A percentile compares a stretch with the other conserved stretches of the same genome.
Conservation (phyloP, 371 early-diverging fungal genomes). For the Apophysomyces sp. region DNA sequence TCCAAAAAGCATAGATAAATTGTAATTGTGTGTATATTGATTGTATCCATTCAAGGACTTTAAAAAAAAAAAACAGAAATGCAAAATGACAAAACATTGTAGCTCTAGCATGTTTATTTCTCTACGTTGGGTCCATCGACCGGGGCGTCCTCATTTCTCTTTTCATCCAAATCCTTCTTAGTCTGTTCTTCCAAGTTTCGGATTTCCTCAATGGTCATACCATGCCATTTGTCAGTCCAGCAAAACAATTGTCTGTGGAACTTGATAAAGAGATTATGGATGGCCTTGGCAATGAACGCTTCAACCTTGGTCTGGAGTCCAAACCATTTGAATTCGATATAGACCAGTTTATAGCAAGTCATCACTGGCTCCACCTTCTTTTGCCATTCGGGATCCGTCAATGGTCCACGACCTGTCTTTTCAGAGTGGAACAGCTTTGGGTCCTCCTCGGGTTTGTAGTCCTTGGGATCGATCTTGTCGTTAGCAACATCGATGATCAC, state of each 20-base stretch:
- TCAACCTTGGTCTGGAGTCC: slow-evolving; percentile 64
- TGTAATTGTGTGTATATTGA: too few relatives aligned
- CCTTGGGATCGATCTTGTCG: slow-evolving; percentile 47
- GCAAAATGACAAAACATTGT: neutral
- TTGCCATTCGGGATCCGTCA: slow-evolving; percentile 34
- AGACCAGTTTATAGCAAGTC: slow-evolving; percentile 77
- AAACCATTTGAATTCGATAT: slow-evolving; percentile 72
- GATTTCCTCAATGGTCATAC: slow-evolving; percentile 70
- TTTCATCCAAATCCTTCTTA: slow-evolving; percentile 52
- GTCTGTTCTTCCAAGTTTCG: slow-evolving; percentile 63
- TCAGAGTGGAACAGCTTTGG: slow-evolving; percentile 58
- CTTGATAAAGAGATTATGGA: slow-evolving; percentile 26
- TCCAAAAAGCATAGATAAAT: too few relatives aligned
- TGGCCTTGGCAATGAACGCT: slow-evolving; percentile 43
- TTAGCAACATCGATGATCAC: slow-evolving; percentile 62
- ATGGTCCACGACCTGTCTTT: slow-evolving; percentile 73
- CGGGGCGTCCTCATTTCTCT: slow-evolving; percentile 23
- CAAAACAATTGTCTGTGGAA: slow-evolving; percentile 65
- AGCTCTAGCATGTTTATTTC: neutral
- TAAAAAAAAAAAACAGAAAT: neutral
- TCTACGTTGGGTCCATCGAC: neutral
- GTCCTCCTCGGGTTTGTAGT: slow-evolving; percentile 66
- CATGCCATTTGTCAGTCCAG: slow-evolving; percentile 70
- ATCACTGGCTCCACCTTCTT: slow-evolving; percentile 65
- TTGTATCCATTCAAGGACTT: too few relatives aligned